These are phyloP conservation scores for Hemileccinum impolitum DNA, from an alignment of 768 basidiomycete genomes.

Conservation along the genomic window DNA sequence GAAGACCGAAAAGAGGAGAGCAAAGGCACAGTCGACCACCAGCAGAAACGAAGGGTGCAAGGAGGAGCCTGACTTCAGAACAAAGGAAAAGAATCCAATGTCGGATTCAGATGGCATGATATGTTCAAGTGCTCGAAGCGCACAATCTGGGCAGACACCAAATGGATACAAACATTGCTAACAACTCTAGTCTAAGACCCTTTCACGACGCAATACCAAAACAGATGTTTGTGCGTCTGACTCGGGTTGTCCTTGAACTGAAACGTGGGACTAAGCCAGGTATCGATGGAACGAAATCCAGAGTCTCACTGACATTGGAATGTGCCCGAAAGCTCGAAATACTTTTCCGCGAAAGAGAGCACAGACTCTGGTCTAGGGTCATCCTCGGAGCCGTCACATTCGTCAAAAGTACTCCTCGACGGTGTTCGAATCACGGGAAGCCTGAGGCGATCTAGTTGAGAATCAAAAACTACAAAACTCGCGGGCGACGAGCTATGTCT, in stretches of 20 bases:
- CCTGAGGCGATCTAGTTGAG: constrained; percentile 46
- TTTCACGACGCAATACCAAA: constrained; percentile 12
- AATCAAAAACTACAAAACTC: constrained; percentile 58
- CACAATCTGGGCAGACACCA: too few relatives aligned
- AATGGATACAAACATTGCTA: constrained; percentile 18
- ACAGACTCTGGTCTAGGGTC: constrained; percentile 34
- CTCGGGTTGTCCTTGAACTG: constrained; percentile 11
- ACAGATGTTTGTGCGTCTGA: neutral
- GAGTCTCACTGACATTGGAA: constrained; percentile 42
- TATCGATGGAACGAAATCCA: neutral
- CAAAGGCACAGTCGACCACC: constrained; percentile 60
- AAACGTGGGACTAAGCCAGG: constrained; percentile 2
- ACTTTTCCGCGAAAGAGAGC: constrained; percentile 43
- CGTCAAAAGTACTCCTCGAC: constrained; percentile 7
- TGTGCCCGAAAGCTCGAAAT: constrained; percentile 51
- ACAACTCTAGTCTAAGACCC: constrained; percentile 5
- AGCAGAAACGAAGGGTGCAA: constrained; percentile 67
- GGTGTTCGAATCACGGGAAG: constrained; percentile 44
- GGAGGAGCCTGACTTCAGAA: constrained; percentile 75
- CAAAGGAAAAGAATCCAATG: constrained; percentile 45
- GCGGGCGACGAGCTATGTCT: constrained; percentile 19
- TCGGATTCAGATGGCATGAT: constrained; percentile 23
- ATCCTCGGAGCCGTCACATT: constrained; percentile 19
- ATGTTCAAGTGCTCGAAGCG: neutral
- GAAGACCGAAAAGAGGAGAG: constrained; percentile 56